phyloP scores from a whole-genome alignment of 1,284 basidiomycete species.

The Neonothopanus nambi region DNA sequence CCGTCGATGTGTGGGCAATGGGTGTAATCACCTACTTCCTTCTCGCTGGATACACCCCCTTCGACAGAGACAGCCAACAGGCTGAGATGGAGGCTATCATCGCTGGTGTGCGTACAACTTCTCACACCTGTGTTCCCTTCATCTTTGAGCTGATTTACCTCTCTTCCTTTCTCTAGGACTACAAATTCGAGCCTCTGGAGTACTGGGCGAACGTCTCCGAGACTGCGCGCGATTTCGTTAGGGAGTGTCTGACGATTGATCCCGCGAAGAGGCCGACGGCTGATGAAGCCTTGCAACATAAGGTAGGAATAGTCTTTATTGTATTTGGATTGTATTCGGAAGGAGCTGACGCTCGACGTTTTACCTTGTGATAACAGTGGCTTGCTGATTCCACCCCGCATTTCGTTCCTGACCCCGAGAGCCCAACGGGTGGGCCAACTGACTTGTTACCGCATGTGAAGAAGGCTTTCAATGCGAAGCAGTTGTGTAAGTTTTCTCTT shows the following conservation, averaged over 20 bases:
- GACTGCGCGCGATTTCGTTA: slow-evolving; percentile 82
- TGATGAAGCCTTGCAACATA: slow-evolving; percentile 67
- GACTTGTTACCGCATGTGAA: slow-evolving; percentile 88
- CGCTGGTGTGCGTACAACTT: slow-evolving; percentile 55
- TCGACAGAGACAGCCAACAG: slow-evolving; percentile 87
- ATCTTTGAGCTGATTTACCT: not conserved
- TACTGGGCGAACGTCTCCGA: slow-evolving; percentile 87
- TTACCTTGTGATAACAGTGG: slow-evolving; percentile 49
- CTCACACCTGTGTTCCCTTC: slow-evolving; percentile 20
- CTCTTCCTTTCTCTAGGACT: slow-evolving; percentile 41
- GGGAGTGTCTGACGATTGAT: slow-evolving; percentile 81
- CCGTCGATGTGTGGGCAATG: slow-evolving; percentile 97
- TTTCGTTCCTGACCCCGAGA: slow-evolving; percentile 67
- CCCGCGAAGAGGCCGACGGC: slow-evolving; percentile 79
- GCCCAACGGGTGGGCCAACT: slow-evolving; percentile 61
- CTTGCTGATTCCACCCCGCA: slow-evolving; percentile 66
- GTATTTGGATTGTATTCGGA: not conserved
- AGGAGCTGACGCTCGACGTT: too few relatives aligned
- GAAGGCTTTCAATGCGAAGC: slow-evolving; percentile 86
- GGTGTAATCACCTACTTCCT: slow-evolving; percentile 96
- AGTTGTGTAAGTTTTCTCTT: slow-evolving; percentile 64
- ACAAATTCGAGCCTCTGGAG: slow-evolving; percentile 80
- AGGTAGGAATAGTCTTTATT: slow-evolving; percentile 32
- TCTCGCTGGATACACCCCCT: slow-evolving; percentile 92
- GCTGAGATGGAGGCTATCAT: slow-evolving; percentile 94